A percentile compares a stretch with the other conserved stretches of the same genome.
Evolutionary conservation across 257 asterid species (phyloP).

Genomic region (Linderniella brevidens): DNA sequence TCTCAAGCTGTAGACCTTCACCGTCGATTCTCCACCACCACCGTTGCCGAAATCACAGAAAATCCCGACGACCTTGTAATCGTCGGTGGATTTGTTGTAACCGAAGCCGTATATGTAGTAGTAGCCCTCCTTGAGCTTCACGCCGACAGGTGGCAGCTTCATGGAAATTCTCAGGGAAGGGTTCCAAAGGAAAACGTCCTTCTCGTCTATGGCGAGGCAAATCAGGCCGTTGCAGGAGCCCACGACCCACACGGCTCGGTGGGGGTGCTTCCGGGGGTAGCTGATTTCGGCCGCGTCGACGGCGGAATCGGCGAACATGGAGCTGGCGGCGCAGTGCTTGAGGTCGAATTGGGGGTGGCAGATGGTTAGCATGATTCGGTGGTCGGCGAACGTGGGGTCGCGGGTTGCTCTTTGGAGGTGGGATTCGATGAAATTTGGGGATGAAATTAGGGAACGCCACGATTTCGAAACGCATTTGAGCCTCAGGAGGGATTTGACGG

Average conservation of each 20-base stretch:
- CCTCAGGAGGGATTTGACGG: conserved; percentile 26
- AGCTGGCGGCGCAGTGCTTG: conserved; percentile 16
- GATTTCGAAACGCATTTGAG: conserved; percentile 36
- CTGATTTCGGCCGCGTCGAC: conserved; percentile 5
- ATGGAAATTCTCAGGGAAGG: conserved; percentile 26
- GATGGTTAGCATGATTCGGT: conserved; percentile 12
- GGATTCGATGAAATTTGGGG: conserved; percentile 18
- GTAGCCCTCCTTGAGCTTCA: not conserved
- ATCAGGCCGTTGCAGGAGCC: conserved; percentile 49
- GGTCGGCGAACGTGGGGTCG: conserved; percentile 1
- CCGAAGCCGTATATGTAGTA: conserved; percentile 30
- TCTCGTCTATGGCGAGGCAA: conserved; percentile 15
- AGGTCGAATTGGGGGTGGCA: conserved; percentile 6
- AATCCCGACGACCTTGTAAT: conserved; percentile 47
- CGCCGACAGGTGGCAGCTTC: conserved; percentile 21
- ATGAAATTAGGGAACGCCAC: conserved; percentile 30
- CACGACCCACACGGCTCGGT: conserved; percentile 10
- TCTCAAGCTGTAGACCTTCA: conserved; percentile 32
- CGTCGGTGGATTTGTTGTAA: conserved; percentile 24
- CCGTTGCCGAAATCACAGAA: conserved; percentile 6
- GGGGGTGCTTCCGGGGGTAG: conserved; percentile 6
- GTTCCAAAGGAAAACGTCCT: conserved; percentile 26
- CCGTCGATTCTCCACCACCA: conserved; percentile 12
- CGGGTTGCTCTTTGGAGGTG: conserved; percentile 14
- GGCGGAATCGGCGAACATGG: conserved; percentile 18